These are phyloP conservation scores for Suhomyces anneliseae DNA, from an alignment of 1,139 yeast genomes.

Conservation along the genomic window DNA sequence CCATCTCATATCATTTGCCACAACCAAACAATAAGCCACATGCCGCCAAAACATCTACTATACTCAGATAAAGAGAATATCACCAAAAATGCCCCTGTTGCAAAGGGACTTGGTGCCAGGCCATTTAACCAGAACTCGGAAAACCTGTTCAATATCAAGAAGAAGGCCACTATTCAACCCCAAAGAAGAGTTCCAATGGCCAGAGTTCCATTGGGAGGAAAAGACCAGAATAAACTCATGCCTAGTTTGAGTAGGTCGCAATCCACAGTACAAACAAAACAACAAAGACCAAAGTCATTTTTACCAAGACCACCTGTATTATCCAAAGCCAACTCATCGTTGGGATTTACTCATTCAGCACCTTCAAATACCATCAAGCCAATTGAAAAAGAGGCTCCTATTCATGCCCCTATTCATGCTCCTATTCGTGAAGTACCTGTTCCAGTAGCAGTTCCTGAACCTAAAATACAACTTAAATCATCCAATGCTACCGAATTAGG, in stretches of 20 bases:
- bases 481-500: slow-evolving; percentile 1
- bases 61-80: slow-evolving; percentile 14
- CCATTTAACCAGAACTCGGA: slow-evolving; percentile 3
- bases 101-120: slow-evolving; percentile 4
- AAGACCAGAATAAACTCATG: slow-evolving; percentile 39
- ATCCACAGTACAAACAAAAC: slow-evolving; percentile 20
- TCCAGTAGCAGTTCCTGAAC: neutral
- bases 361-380: neutral
- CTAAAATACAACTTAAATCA: neutral
- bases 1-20: no score
- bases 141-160: slow-evolving; percentile 2
- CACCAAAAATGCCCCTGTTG: slow-evolving; percentile 5
- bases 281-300: slow-evolving; percentile 7
- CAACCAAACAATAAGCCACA: neutral
- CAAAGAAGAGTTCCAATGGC: slow-evolving; percentile 9
- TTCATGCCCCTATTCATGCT: no score
- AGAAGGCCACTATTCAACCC: slow-evolving; percentile 4
- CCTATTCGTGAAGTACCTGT: neutral
- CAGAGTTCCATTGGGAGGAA: slow-evolving; percentile 53
- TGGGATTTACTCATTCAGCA: slow-evolving; percentile 32
- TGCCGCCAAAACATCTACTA: slow-evolving; percentile 3
- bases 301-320: slow-evolving; percentile 27
- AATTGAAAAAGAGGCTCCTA: no score
- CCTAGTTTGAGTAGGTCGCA: slow-evolving; percentile 37
- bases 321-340: slow-evolving; percentile 39